Conservation (phyloP, 192 early-diverging fungal genomes). For the Mortierella hygrophila region DNA sequence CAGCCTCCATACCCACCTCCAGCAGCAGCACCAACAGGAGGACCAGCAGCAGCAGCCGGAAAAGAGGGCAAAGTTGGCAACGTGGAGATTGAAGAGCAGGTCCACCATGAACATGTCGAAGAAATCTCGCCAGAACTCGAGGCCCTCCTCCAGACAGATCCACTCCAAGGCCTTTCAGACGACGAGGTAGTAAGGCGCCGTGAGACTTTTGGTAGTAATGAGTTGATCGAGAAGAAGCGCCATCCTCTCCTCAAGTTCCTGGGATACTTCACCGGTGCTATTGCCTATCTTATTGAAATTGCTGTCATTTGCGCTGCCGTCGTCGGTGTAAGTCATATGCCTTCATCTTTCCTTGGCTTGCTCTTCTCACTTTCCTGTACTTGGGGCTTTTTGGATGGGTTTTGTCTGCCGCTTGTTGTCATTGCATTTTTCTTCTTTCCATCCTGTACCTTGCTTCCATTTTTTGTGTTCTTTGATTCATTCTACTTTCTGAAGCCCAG, state of each 20-base stretch:
- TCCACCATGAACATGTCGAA: slow-evolving; percentile 79
- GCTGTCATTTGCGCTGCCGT: slow-evolving; percentile 82
- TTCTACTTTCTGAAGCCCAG: background rate
- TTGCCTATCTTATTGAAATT: slow-evolving; percentile 91
- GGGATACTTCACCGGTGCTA: slow-evolving; percentile 84
- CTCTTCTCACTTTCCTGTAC: background rate
- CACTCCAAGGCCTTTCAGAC: slow-evolving; percentile 77
- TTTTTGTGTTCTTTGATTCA: background rate
- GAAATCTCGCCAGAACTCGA: slow-evolving; percentile 86
- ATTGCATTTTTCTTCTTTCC: background rate
- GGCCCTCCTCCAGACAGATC: slow-evolving; percentile 83
- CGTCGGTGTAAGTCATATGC: slow-evolving; percentile 60
- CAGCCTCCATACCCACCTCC: background rate
- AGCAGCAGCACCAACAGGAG: background rate
- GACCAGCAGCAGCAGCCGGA: background rate
- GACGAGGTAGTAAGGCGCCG: slow-evolving; percentile 77
- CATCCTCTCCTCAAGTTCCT: slow-evolving; percentile 88
- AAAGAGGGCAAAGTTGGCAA: slow-evolving; percentile 59
- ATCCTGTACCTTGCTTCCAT: background rate
- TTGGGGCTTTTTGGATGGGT: background rate
- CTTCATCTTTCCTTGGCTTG: background rate
- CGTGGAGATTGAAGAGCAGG: slow-evolving; percentile 75
- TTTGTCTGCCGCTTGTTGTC: background rate
- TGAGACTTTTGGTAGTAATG: slow-evolving; percentile 83
- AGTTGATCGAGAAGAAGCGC: slow-evolving; percentile 83